Evolutionary conservation across 192 early-diverging fungal species (phyloP), one percentile per base, ranked within the genome.

Genomic region (Linnemannia hyalina): DNA sequence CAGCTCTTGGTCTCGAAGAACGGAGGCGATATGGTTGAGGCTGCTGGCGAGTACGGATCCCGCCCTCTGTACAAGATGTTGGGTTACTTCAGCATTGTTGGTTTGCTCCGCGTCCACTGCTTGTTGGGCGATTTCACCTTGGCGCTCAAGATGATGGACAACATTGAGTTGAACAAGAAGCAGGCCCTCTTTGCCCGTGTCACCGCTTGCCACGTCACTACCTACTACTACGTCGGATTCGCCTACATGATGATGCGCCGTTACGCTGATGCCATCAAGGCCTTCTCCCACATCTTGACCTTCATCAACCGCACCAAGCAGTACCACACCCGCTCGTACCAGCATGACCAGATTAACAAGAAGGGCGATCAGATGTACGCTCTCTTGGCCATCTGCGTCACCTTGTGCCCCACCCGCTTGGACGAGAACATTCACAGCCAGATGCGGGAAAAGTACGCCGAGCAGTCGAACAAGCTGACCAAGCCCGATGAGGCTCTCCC

Each of bases 241-340:
- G 93, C 97, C 44, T 99, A 98, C 92, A 94, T 98, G 96, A 99
- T 99, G 98, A 96, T 98, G 97, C 91, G 97, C 68, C 92, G 98
- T 80, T 99, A 98, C 83, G 93, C 97, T 54, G 98, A 99, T 83
- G 98, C 98, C 70, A 97, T 97, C 90, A 95, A 95, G 83, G 93
- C 96, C 11, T 97, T 98, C 90, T 94, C 95, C 29, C 96, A 97
- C 84, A 95, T 99, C 82, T 92, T 98, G 74, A 92, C 94, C 26
- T 98, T 97, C 88, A 95, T 99, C 68, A 92, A 95, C 75, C 92
- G 97, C 74, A 98, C 97, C 40, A 96, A 95, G 92, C 97, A 98
- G 89, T 99, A 97, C 92, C 97, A 99, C 88, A 94, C 95, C 77
- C 91, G 96, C 54, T 95, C 96, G 65, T 96, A 96, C 88, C 97